A percentile compares a stretch with the other conserved stretches of the same genome.
phyloP scores from a whole-genome alignment of 306 rosid genomes.

The Prosopis cineraria region DNA sequence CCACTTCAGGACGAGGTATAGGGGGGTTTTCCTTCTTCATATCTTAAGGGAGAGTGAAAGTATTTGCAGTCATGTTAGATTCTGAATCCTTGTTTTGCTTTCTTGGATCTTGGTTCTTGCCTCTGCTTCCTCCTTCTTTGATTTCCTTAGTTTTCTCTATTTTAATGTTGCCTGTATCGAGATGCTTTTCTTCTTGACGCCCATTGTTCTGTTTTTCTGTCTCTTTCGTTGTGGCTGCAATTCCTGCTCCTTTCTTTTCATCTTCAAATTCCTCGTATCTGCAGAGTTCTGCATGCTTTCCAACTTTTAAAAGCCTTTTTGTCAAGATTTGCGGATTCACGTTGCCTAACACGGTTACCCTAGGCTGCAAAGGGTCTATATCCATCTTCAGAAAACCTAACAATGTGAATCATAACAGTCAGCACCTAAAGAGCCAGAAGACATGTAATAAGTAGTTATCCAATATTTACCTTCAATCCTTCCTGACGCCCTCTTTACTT shows the following conservation, averaged over 20 bases:
- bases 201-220: conserved; percentile 26
- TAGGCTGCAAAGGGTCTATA: conserved; percentile 46
- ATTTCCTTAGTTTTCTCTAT: conserved; percentile 29
- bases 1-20: conserved; percentile 2
- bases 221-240: conserved; percentile 10
- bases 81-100: conserved; percentile 1
- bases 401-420: conserved; percentile 2
- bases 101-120: conserved; percentile 16
- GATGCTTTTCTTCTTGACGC: conserved; percentile 10
- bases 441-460: not conserved
- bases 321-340: conserved; percentile 42
- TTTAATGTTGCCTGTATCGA: not conserved
- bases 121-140: not conserved
- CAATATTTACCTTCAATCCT: conserved; percentile 38
- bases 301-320: conserved; percentile 45
- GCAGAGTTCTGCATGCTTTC: conserved; percentile 41
- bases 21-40: not conserved
- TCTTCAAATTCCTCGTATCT: conserved; percentile 29
- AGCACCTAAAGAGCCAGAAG: not conserved
- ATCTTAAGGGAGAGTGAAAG: not conserved
- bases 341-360: conserved; percentile 47
- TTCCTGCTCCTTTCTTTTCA: conserved; percentile 23
- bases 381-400: conserved; percentile 45
- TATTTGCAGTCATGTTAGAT: not conserved
- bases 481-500: conserved; percentile 45